Base-by-base conservation (phyloP, 768 basidiomycete species). In the Inosperma sp. region DNA sequence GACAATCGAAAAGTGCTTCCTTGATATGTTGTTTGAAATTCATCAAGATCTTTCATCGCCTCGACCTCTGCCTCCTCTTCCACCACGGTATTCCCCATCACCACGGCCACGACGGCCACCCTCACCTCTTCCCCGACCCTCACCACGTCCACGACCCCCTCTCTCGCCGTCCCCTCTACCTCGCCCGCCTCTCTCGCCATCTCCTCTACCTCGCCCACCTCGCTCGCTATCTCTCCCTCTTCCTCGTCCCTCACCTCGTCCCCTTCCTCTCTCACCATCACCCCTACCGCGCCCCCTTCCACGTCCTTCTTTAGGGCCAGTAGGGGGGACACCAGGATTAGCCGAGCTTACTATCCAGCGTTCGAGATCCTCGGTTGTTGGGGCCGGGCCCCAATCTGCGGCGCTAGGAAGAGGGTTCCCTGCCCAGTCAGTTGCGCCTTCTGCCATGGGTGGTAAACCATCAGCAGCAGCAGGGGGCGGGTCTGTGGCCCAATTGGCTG, bases 171-270 rank as follows among this genome's bases (percentile, higher is more conserved):
- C 16, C 17, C 48, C 55, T 12, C 50, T 40, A 43, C 50, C 53
- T 22, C 48, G 48, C 8, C 47, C 35, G 16, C 47, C 39, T 33
- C 41, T 34, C 14, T 46, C 23, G 12, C 37, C 44, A 40, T 27
- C 35, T 9, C 45, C 46, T 6, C 35, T 27, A 25, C 45, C 52
- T 19, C 36, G 16, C 16, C 52, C 53, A 37, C 54, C 59, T 16
- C 59, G 55, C 23, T 55, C 49, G 25, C 49, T 48, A 5, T 51
- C 37, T 19, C 58, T 51, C 2, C 57, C 54, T 35, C 60, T 33
- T 33, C 34, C 22, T 31, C 37, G 29, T 10, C 47, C 35, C 21
- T 52, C 51, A 7, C 51, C 51, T 10, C 51, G 45, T 8, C 45
- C 51, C 27, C 48, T 44, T 29, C 48, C 41, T 8, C n/a, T n/a